Base-by-base conservation (phyloP, 148 eudicot genomes). In the Fallopia convolvulus region DNA sequence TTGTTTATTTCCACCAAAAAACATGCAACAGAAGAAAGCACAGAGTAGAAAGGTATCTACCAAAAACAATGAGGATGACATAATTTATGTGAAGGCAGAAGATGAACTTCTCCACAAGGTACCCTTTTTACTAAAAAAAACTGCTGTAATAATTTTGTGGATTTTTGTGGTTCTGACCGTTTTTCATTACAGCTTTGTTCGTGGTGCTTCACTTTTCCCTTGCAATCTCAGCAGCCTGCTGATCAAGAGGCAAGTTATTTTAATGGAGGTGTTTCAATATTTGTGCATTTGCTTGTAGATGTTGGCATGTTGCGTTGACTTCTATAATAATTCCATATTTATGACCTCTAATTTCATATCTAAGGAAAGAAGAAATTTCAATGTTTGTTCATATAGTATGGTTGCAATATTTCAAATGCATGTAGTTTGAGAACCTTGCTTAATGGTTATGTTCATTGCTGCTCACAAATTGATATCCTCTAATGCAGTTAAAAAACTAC, bases 71-170 rank as follows among this genome's bases (percentile, higher is more conserved):
- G 89, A 89, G 14, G 97, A 91, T 66, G 87, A 87, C 42, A 75
- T 89, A 80, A 89, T 96, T 76, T 96, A 85, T 63, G 61, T 85
- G 20, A 96, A 90, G 84, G 80, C 91, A 72, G 98, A 96, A 84
- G 99, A 96, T 80, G 97, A 96, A 85, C 83, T 90, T 74, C 85
- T 95, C 75, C 84, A 78, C 52, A 81, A 90, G 92, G 96, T 94
- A 80, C 73, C n/a, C 53, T 23, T 48, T 49, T 3, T 74, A 9
- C 15, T 46, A 6, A 10, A 10, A 10, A 10, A 49, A 36, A 21
- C 26, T 52, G 40, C n/a, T n/a, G 5, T 40, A 15, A 44, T 47
- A 13, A 78, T 32, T 12, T 10, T 20, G 44, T 30, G 42, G 48
- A 65, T 46, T 63, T 50, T 4, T 21, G 0, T 30, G 61, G 26